Evolutionary conservation across 495 filamentous ascomycete species (phyloP).

Genomic region (Parathielavia hyrcaniae): DNA sequence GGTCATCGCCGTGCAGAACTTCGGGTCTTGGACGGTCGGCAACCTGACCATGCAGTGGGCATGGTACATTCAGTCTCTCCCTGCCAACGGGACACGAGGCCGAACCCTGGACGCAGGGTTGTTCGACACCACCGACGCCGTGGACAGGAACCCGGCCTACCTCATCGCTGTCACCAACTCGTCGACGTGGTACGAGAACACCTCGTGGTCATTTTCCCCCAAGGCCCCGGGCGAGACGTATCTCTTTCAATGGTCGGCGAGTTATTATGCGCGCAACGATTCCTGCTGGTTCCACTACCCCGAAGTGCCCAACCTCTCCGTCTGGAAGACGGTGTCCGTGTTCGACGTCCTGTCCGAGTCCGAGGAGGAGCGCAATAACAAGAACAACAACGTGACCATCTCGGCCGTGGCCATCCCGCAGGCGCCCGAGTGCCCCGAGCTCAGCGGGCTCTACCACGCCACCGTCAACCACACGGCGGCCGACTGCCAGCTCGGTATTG

Average conservation of each 20-base stretch:
- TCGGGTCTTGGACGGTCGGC: not conserved
- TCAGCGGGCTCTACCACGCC: not conserved
- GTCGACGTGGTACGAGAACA: not conserved
- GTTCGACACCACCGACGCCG: not conserved
- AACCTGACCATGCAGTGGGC: not conserved
- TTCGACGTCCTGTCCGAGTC: not conserved
- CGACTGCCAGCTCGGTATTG: not conserved
- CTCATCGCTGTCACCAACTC: not conserved
- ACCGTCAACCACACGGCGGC: not conserved
- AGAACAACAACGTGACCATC: not conserved
- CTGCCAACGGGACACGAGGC: not conserved
- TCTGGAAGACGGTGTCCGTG: not conserved
- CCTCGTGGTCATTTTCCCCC: not conserved
- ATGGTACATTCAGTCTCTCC: not conserved
- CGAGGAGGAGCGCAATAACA: too few relatives aligned
- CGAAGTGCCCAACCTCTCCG: not conserved
- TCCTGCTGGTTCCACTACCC: not conserved
- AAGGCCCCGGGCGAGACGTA: not conserved
- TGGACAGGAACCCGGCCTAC: not conserved
- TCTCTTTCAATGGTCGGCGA: not conserved
- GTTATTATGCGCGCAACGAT: not conserved
- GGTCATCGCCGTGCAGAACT: constrained; percentile 1
- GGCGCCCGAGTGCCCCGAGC: not conserved
- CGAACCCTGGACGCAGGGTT: not conserved
- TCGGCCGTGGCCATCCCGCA: not conserved